These are phyloP conservation scores for Sporothrix pseudoabietina DNA, from an alignment of 2,329 filamentous ascomycete genomes.

Conservation along the genomic window DNA sequence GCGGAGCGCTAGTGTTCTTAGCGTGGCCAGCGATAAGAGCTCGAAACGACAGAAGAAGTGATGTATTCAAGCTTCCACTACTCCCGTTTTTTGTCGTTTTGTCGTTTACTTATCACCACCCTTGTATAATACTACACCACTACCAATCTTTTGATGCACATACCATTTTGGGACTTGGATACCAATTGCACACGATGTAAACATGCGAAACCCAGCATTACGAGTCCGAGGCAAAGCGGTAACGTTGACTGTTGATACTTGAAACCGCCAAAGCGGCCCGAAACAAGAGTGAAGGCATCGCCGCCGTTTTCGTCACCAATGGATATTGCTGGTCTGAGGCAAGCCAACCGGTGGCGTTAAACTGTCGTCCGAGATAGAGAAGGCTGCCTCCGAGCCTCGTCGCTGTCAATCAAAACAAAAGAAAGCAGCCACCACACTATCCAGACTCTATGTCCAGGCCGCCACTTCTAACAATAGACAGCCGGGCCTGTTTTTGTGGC, in stretches of 20 bases:
- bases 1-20: constrained; percentile 81
- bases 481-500: neutral
- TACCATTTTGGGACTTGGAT: no score
- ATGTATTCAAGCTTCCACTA: constrained; percentile 8
- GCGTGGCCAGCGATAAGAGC: constrained; percentile 66
- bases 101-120: neutral
- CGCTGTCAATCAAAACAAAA: constrained; percentile 6
- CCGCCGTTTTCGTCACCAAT: neutral
- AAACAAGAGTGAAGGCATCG: neutral
- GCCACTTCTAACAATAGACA: constrained; percentile 14
- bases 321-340: no score
- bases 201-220: neutral
- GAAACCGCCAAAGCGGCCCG: neutral
- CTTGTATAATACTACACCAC: neutral
- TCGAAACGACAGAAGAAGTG: constrained; percentile 60
- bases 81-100: neutral
- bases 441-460: neutral
- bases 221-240: no score
- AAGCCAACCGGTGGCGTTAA: neutral
- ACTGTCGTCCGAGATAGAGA: neutral
- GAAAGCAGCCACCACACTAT: neutral
- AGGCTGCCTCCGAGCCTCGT: constrained; percentile 16
- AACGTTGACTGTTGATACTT: neutral
- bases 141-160: neutral
- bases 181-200: neutral